Evolutionary conservation across 176 grass and related monocot genomes (phyloP), one percentile per base, ranked within the genome.

Genomic region (Cocos nucifera): DNA sequence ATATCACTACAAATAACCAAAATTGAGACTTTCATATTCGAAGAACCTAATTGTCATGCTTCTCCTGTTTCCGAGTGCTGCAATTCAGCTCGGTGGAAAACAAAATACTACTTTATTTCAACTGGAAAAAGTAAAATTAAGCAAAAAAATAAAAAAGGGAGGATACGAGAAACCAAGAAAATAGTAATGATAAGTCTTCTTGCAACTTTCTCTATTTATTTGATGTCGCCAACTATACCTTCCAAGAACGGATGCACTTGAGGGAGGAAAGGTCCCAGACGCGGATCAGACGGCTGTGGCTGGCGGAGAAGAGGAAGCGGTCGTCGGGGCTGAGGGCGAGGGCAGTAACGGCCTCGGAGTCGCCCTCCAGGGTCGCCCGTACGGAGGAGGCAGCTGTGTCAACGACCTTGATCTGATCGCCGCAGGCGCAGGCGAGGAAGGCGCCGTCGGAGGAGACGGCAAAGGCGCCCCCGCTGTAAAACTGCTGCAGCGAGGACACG

Each of bases 201-300:
- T 44, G 35, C 8, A 44, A 44, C 14, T 14, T 44, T 44, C 10
- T 44, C 35, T 44, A 6, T 14, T 44, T 44, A 44, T 12, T 44
- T 44, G 35, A 44, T 44, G 9, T 44, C 35, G 35, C 14, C 14
- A 3, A 44, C 10, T 44, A 17, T 50, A 90, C 91, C 91, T 96
- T 96, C 91, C 91, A 96, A 59, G 86, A 90, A 24, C 91, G 91
- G 55, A 85, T 84, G 78, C 91, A 96, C 2, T 71, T 73, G 52
- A 73, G 72, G 20, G 91, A 75, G 22, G 86, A 69, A 51, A 96
- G 78, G 61, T 95, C 86, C 86, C 86, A 96, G 59, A 90, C 91
- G 58, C 91, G 76, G 6, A 96, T 79, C 1, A 90, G 83, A 59
- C 83, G 75, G 22, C 86, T 96, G 23, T 96, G 86, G 1, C 80